Conservation (phyloP, 2,329 filamentous ascomycete species). For the Sordariomycetes sp. region DNA sequence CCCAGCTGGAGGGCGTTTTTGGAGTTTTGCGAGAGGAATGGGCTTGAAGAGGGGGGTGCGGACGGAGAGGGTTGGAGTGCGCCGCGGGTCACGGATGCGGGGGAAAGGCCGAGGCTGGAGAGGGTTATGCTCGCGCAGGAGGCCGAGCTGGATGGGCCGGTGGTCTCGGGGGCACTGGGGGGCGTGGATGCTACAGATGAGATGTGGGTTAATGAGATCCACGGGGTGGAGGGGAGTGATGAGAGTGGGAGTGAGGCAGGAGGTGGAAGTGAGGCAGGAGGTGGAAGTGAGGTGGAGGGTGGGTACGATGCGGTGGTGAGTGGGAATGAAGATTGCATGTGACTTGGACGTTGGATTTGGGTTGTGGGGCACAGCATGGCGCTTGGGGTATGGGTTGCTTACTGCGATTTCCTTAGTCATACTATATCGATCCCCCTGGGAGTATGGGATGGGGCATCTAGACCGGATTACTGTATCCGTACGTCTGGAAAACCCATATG, state of each 20-base stretch:
- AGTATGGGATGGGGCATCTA: no score
- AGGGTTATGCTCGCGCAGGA: slow-evolving; percentile 3
- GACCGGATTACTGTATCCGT: not conserved
- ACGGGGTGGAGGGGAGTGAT: not conserved
- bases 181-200: slow-evolving; percentile 1
- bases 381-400: no score
- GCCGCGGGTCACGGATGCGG: not conserved
- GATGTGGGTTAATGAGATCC: slow-evolving; percentile 1
- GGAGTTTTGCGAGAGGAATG: slow-evolving; percentile 2
- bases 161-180: not conserved
- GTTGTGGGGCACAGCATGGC: not conserved
- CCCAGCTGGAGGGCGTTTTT: not conserved
- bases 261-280: not conserved
- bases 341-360: not conserved
- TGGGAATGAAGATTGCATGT: not conserved
- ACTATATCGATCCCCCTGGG: no score
- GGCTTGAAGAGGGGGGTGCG: not conserved
- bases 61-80: not conserved
- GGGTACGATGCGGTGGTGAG: not conserved
- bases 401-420: no score
- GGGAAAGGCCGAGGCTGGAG: not conserved
- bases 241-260: not conserved
- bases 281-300: not conserved
- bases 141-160: not conserved
- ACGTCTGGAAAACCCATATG: no score